Evolutionary conservation across 2,329 filamentous ascomycete genomes (phyloP).

Genomic region (Sporothrix sp.): DNA sequence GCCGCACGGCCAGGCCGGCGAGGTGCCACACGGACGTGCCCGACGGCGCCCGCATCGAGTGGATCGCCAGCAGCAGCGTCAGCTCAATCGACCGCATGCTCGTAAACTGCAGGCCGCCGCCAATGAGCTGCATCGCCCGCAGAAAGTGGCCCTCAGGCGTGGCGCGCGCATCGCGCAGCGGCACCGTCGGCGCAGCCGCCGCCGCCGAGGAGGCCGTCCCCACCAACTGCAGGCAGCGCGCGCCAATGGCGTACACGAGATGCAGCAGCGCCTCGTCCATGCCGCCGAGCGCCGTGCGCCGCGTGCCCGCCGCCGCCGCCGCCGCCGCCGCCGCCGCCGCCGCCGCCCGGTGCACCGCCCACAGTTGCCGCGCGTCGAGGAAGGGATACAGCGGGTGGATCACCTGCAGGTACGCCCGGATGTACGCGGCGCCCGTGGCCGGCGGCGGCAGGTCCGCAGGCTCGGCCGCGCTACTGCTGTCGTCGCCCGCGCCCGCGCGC

Average conservation of each 20-base stretch:
- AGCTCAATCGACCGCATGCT: constrained; percentile 11
- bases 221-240: constrained; percentile 9
- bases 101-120: constrained; percentile 9
- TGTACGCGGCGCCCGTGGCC: constrained; percentile 2
- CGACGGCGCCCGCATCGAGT: constrained; percentile 12
- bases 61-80: constrained; percentile 11
- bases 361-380: neutral
- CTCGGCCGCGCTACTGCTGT: neutral
- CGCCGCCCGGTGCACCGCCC: neutral
- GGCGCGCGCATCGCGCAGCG: neutral
- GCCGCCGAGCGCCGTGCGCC: neutral
- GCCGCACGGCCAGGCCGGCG: constrained; percentile 4
- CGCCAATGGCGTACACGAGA: constrained; percentile 12
- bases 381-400: constrained; percentile 14
- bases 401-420: constrained; percentile 10
- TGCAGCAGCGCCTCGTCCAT: constrained; percentile 8
- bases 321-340: too few relatives aligned
- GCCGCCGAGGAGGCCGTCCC: neutral
- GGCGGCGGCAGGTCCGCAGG: neutral
- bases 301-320: too few relatives aligned
- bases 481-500: too few relatives aligned
- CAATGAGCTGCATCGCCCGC: constrained; percentile 10
- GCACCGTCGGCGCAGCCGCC: neutral
- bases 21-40: constrained; percentile 13
- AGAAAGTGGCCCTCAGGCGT: constrained; percentile 13